Conservation (phyloP, 306 rosid species). For the Morella rubra region DNA sequence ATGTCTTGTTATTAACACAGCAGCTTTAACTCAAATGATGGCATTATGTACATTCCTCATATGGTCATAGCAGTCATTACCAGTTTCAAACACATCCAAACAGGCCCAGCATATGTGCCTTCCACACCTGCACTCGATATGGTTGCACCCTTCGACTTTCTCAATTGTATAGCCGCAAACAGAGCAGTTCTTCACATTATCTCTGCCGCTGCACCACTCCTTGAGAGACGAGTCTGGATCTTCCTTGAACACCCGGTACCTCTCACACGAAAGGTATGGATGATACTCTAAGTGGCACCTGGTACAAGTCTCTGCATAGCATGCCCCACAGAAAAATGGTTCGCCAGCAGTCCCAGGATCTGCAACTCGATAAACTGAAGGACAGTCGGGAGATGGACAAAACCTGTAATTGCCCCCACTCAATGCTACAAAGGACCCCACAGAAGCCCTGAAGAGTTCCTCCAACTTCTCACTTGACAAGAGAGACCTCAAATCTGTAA, state of each 20-base stretch:
- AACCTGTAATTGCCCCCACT: conserved; percentile 67
- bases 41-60: conserved; percentile 62
- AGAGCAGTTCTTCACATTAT: conserved; percentile 70
- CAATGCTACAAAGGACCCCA: conserved; percentile 66
- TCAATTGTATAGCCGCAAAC: conserved; percentile 68
- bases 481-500: conserved; percentile 60
- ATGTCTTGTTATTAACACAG: not conserved
- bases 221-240: conserved; percentile 83
- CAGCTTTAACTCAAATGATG: conserved; percentile 36
- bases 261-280: conserved; percentile 73
- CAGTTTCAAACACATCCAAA: conserved; percentile 48
- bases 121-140: conserved; percentile 80
- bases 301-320: conserved; percentile 81
- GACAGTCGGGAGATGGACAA: conserved; percentile 95
- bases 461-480: conserved; percentile 64
- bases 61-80: conserved; percentile 78
- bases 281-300: conserved; percentile 88
- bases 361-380: conserved; percentile 71
- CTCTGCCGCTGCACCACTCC: conserved; percentile 81
- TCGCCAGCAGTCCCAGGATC: conserved; percentile 44
- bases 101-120: conserved; percentile 94
- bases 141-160: conserved; percentile 93
- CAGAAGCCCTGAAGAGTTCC: conserved; percentile 83
- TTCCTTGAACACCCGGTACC: conserved; percentile 65
- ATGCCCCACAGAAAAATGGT: conserved; percentile 80